phyloP scores from a whole-genome alignment of 495 filamentous ascomycete genomes.

The Xylaria venustula region DNA sequence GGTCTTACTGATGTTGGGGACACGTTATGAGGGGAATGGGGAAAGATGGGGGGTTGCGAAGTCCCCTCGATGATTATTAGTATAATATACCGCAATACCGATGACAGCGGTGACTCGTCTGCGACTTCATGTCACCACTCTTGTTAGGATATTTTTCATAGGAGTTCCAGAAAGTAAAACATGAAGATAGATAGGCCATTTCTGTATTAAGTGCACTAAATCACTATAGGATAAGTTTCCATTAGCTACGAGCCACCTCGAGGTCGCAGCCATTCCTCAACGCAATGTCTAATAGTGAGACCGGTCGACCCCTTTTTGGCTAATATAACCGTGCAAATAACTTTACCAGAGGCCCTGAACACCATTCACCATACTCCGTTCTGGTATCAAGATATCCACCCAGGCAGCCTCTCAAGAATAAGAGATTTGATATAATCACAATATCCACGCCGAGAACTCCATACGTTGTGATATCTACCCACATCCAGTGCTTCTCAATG shows the following conservation, averaged over 20 bases:
- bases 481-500: background rate
- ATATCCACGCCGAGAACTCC: background rate
- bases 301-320: background rate
- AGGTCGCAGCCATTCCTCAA: background rate
- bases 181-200: too few relatives aligned
- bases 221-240: background rate
- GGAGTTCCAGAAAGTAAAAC: too few relatives aligned
- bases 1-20: too few relatives aligned
- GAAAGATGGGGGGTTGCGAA: too few relatives aligned
- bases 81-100: too few relatives aligned
- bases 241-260: background rate
- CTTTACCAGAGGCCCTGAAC: background rate
- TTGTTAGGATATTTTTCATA: too few relatives aligned
- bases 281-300: background rate
- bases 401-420: background rate
- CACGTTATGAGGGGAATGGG: too few relatives aligned
- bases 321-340: background rate
- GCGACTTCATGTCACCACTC: too few relatives aligned
- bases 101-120: too few relatives aligned
- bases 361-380: background rate
- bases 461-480: background rate
- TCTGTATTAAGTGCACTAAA: too few relatives aligned
- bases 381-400: conserved; percentile 1
- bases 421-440: background rate
- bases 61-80: too few relatives aligned